Percentiles rank a stretch among this genome's conserved stretches.
Conservation (phyloP, 371 early-diverging fungal species). For the Mortierella sp. region DNA sequence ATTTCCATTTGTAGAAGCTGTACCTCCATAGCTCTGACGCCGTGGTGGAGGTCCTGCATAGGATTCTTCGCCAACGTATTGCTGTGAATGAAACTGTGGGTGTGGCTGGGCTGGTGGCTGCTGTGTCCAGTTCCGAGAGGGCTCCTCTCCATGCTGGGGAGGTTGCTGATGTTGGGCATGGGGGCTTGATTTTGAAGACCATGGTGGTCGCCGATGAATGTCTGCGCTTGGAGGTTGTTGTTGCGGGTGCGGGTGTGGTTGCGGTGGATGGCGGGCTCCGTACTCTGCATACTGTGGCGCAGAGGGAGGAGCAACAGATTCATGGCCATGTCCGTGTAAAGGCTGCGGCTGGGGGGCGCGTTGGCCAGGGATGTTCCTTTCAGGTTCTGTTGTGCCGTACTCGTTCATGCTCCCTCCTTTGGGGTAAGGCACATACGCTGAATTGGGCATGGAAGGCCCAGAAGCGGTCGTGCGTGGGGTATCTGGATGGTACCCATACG, state of each 20-base stretch:
- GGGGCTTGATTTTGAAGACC: no score
- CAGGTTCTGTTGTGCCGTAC: background rate
- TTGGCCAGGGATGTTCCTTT: no score
- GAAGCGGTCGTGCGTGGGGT: no score
- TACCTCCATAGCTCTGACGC: constrained; percentile 14
- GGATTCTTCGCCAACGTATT: background rate
- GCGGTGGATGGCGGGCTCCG: background rate
- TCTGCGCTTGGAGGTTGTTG: no score
- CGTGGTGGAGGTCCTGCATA: constrained; percentile 3
- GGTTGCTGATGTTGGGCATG: constrained; percentile 3
- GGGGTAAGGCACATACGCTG: no score
- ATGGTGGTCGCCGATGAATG: no score
- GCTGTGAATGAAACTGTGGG: constrained; percentile 1
- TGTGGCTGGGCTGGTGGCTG: background rate
- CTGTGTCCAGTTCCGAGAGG: background rate
- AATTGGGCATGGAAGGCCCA: no score
- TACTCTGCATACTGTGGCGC: background rate
- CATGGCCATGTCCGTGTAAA: constrained; percentile 6
- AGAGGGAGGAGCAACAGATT: background rate
- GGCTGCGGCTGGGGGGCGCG: background rate
- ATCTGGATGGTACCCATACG: no score
- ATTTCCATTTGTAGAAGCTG: no score
- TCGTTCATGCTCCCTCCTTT: background rate
- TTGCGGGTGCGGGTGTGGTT: constrained; percentile 1
- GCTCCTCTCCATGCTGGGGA: constrained; percentile 1